Conservation (phyloP, 2,329 filamentous ascomycete genomes). For the Pestalotiopsis sp. region DNA sequence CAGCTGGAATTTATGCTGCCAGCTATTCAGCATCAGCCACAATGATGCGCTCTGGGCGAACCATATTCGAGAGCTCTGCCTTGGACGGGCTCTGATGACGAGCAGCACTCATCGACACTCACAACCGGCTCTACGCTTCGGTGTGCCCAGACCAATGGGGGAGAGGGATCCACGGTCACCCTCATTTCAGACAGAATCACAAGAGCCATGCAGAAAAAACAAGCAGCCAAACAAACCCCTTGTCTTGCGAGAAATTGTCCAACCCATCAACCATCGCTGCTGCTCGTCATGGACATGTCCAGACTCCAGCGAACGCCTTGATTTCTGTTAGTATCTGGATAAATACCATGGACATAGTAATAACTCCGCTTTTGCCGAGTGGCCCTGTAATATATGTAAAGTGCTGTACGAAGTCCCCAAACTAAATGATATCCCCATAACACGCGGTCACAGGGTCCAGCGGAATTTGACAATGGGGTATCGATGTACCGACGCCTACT, state of each 20-base stretch:
- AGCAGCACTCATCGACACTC: background rate
- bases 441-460: no score
- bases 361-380: constrained; percentile 5
- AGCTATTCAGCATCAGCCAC: background rate
- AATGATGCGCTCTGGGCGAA: background rate
- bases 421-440: no score
- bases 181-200: constrained; percentile 5
- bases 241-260: background rate
- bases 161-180: background rate
- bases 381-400: background rate
- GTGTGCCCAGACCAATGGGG: background rate
- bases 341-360: background rate
- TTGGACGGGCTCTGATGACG: background rate
- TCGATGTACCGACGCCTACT: no score
- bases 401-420: background rate
- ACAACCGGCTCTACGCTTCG: background rate
- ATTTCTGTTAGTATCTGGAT: background rate
- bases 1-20: background rate
- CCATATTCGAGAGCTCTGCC: background rate
- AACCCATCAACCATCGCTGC: background rate
- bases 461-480: no score
- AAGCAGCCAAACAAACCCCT: background rate
- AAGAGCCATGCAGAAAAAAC: background rate
- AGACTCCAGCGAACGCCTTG: background rate
- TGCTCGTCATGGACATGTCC: background rate